These are phyloP conservation scores for Berkeleyomyces basicola DNA, from an alignment of 2,329 filamentous ascomycete species.

Conservation along the genomic window DNA sequence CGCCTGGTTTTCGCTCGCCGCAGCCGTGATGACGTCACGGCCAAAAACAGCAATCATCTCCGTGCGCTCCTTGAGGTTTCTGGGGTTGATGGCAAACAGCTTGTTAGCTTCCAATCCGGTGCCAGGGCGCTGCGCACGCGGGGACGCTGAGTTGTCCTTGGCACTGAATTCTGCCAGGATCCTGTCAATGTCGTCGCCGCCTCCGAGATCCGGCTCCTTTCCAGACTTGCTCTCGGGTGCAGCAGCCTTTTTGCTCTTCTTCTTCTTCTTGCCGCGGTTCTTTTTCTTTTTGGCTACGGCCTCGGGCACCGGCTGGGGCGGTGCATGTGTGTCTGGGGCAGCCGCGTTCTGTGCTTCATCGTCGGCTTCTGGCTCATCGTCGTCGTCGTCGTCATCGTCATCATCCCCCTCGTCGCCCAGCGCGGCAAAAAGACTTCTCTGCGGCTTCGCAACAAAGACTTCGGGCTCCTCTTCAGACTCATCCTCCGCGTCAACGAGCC, in stretches of 20 bases:
- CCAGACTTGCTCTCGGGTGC: constrained; percentile 19
- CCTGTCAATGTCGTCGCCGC: constrained; percentile 38
- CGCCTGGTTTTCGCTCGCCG: constrained; percentile 31
- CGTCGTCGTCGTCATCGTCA: constrained; percentile 23
- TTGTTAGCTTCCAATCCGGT: constrained; percentile 5
- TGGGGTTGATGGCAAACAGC: constrained; percentile 36
- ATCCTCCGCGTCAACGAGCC: constrained; percentile 20
- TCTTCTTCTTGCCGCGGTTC: constrained; percentile 26
- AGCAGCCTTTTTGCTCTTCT: constrained; percentile 24
- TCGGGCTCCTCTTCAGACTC: constrained; percentile 19
- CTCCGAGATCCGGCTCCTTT: constrained; percentile 15
- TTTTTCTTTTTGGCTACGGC: constrained; percentile 22
- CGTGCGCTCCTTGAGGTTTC: constrained; percentile 69
- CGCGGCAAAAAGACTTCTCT: constrained; percentile 34
- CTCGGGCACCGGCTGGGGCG: neutral
- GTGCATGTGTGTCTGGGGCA: constrained; percentile 9
- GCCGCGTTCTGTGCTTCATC: constrained; percentile 14
- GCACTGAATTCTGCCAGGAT: constrained; percentile 30
- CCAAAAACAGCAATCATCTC: constrained; percentile 62
- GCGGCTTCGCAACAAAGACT: constrained; percentile 22
- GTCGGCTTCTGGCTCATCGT: constrained; percentile 16
- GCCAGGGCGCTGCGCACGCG: neutral
- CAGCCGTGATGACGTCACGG: constrained; percentile 39
- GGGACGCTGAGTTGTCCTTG: neutral
- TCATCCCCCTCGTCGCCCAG: constrained; percentile 30